These are phyloP conservation scores for Podospora appendiculata DNA, from an alignment of 495 filamentous ascomycete species.

Conservation along the genomic window DNA sequence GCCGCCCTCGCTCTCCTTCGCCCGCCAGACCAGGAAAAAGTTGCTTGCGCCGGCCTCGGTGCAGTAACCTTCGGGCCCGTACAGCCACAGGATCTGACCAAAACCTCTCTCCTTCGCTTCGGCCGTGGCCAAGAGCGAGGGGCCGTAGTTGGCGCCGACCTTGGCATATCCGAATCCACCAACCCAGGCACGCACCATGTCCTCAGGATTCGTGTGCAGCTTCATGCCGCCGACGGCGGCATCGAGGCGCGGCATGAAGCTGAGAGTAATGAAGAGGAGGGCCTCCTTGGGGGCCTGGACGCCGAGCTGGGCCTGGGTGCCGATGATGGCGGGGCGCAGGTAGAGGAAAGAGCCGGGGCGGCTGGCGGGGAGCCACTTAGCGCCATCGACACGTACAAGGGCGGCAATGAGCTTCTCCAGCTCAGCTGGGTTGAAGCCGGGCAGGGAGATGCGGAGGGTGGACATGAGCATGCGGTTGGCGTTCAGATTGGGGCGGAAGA, in stretches of 20 bases:
- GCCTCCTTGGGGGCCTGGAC: conserved; percentile 77
- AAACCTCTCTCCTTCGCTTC: conserved; percentile 66
- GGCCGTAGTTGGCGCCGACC: conserved; percentile 88
- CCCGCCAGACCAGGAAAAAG: conserved; percentile 82
- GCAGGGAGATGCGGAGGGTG: conserved; percentile 67
- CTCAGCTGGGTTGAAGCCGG: conserved; percentile 62
- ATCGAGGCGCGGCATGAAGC: conserved; percentile 60
- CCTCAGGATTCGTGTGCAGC: conserved; percentile 67
- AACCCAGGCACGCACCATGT: conserved; percentile 84
- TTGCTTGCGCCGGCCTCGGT: conserved; percentile 91
- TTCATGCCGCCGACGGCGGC: conserved; percentile 54
- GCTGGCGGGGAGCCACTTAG: conserved; percentile 71
- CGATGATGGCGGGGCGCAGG: conserved; percentile 75
- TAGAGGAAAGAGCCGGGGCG: conserved; percentile 67
- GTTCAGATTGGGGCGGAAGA: conserved; percentile 81
- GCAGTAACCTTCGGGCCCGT: conserved; percentile 63
- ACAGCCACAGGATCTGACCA: conserved; percentile 89
- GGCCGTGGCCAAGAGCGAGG: conserved; percentile 63
- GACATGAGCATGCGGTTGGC: conserved; percentile 64
- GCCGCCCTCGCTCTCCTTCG: conserved; percentile 51
- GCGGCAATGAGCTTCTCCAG: conserved; percentile 68
- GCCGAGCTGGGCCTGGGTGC: conserved; percentile 67
- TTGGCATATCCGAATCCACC: conserved; percentile 88
- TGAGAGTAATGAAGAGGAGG: conserved; percentile 72
- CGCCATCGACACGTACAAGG: conserved; percentile 59